These are phyloP conservation scores for Ceratocystis albifundus DNA, from an alignment of 2,329 filamentous ascomycete species.

Conservation along the genomic window DNA sequence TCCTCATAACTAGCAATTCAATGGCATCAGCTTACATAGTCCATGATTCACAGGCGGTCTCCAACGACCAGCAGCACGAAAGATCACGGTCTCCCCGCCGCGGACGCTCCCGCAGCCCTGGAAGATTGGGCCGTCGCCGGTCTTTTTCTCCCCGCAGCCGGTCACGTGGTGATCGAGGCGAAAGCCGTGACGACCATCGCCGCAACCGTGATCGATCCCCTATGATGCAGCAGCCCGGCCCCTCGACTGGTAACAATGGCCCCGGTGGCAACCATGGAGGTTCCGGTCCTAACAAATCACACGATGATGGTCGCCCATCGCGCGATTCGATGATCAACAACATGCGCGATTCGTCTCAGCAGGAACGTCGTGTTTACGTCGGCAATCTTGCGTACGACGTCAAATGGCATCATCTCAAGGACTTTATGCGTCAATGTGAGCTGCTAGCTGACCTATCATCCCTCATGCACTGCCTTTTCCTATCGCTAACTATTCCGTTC, in stretches of 20 bases:
- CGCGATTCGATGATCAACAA: slow-evolving; percentile 95
- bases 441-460: slow-evolving; percentile 23
- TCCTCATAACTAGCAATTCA: neutral
- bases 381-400: slow-evolving; percentile 98
- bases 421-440: slow-evolving; percentile 99
- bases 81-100: slow-evolving; percentile 68
- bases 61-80: slow-evolving; percentile 54
- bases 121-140: slow-evolving; percentile 55
- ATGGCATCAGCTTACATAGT: neutral
- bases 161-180: slow-evolving; percentile 46
- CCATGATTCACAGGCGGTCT: slow-evolving; percentile 14
- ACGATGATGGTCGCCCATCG: slow-evolving; percentile 70
- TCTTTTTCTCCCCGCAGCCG: slow-evolving; percentile 71
- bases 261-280: slow-evolving; percentile 54
- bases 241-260: slow-evolving; percentile 55
- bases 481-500: slow-evolving; percentile 23
- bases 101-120: slow-evolving; percentile 73
- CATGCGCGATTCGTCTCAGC: slow-evolving; percentile 87
- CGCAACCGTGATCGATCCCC: slow-evolving; percentile 67
- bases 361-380: slow-evolving; percentile 98
- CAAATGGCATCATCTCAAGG: slow-evolving; percentile 99
- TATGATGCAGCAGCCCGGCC: slow-evolving; percentile 51
- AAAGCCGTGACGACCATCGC: slow-evolving; percentile 64
- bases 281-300: slow-evolving; percentile 54
- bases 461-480: neutral